A percentile compares a stretch with the other conserved stretches of the same genome.
Evolutionary conservation across 2,329 filamentous ascomycete genomes (phyloP).

Genomic region (Sporothrix pseudoabietina): DNA sequence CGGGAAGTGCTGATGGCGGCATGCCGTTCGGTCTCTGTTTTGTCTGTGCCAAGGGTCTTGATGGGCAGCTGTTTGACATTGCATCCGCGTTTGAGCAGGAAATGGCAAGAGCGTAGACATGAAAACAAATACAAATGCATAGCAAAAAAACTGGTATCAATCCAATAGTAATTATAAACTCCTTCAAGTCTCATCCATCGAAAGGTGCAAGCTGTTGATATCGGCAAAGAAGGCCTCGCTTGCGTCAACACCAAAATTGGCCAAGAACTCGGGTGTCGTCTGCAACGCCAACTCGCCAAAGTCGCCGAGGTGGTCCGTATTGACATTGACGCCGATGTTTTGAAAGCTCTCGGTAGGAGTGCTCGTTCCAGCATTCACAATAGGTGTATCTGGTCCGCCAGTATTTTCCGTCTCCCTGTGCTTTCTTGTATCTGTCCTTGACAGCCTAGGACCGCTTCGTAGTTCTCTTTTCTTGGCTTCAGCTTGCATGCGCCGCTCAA

Average conservation of each 20-base stretch:
- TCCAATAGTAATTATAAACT: not conserved
- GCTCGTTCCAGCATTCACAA: not conserved
- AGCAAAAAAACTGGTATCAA: not conserved
- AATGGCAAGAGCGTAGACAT: not conserved
- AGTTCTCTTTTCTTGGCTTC: not conserved
- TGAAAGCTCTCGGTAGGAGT: not conserved
- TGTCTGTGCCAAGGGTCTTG: conserved; percentile 45
- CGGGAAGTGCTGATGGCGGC: conserved; percentile 43
- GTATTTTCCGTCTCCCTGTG: not conserved
- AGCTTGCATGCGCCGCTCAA: not conserved
- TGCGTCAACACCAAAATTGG: conserved; percentile 14
- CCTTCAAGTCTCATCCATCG: not conserved
- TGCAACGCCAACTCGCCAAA: conserved; percentile 3
- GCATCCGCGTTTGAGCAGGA: conserved; percentile 37
- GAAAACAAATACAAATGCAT: not conserved
- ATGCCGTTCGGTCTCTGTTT: conserved; percentile 51
- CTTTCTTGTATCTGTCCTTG: not conserved
- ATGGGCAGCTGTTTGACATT: conserved; percentile 45
- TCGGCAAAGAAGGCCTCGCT: conserved; percentile 42
- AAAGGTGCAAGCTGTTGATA: conserved; percentile 17
- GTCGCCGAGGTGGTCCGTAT: not conserved
- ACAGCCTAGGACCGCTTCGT: not conserved
- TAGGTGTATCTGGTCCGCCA: not conserved
- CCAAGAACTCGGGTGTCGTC: conserved; percentile 23
- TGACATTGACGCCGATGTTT: not conserved